Base-by-base conservation (phyloP, 2,329 filamentous ascomycete species). In the Shiraia bambusicola region DNA sequence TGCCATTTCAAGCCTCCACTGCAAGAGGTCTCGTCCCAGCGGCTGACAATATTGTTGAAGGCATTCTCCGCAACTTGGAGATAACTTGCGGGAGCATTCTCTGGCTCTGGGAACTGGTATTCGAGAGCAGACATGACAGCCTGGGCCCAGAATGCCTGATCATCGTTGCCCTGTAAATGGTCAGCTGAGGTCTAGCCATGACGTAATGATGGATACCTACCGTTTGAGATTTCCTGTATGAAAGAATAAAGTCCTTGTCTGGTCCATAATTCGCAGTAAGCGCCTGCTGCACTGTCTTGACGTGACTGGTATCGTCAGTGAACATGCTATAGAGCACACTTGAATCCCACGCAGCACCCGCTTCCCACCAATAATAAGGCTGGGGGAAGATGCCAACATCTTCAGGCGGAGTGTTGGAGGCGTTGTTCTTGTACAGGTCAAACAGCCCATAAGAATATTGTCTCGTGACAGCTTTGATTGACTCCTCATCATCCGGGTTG, bases 1-100 rank as follows among this genome's bases (percentile, higher is more conserved):
- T 95, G 88, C 87, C 87, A 92, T 42, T 81, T 76, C 33, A 93
- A 71, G 4, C 88, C 89, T 46, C 88, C 88, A 17, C 75, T 76
- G 58, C 88, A 94, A 28, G 72, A 69, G 0, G 74, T 71, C 0
- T 71, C 76, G 62, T 91, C 83, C 88, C 88, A 93, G 32, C 88
- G 80, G 15, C 67, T 67, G 4, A 76, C 76, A 58, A 90, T 84
- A 30, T 79, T 77, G 63, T 90, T 83, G 76, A 88, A 93, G 24
- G 87, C 79, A 50, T 86, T 87, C 54, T 78, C 75, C 6, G 80
- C 80, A 17, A 93, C 76, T 16, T 84, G 72, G 13, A 87, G 72
- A 81, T 84, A 89, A 31, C 35, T 52, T 3, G 63, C 61, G 5
- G 64, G 62, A 12, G 64, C 55, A 7, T 77, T 72, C 7, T 68